phyloP scores from a whole-genome alignment of 106 monocot species.

The Acorus gramineus region DNA sequence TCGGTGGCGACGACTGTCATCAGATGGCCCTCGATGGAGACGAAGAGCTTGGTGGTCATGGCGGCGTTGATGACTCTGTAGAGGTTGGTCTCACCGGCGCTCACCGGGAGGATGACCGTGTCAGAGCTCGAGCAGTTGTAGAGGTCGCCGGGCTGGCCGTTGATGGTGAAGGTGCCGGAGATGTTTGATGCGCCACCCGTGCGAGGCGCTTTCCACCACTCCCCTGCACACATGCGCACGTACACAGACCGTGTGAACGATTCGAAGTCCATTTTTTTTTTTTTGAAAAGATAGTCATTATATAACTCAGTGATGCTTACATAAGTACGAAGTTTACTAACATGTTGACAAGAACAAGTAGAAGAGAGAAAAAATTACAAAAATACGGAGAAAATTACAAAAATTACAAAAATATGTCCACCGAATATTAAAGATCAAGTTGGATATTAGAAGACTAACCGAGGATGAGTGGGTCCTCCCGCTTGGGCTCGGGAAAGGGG shows the following conservation, averaged over 20 bases:
- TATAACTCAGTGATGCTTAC: too few relatives aligned
- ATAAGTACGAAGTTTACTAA: too few relatives aligned
- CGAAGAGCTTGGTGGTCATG: conserved; percentile 40
- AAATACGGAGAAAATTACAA: too few relatives aligned
- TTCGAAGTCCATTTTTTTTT: too few relatives aligned
- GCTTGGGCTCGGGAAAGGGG: conserved; percentile 32
- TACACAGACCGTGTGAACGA: too few relatives aligned
- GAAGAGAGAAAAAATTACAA: too few relatives aligned
- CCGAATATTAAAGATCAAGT: too few relatives aligned
- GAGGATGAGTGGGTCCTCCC: conserved; percentile 20
- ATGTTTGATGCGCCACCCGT: conserved; percentile 36
- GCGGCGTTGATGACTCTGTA: conserved; percentile 60
- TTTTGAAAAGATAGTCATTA: too few relatives aligned
- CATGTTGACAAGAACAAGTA: too few relatives aligned
- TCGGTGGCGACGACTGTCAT: conserved; percentile 60
- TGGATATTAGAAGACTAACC: conserved; percentile 3
- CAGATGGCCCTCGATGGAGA: conserved; percentile 38
- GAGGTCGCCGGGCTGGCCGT: conserved; percentile 59
- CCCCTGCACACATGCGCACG: not conserved
- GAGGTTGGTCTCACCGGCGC: conserved; percentile 27
- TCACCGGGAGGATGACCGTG: conserved; percentile 30
- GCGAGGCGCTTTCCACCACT: conserved; percentile 9
- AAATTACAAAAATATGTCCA: too few relatives aligned
- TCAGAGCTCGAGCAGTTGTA: conserved; percentile 45
- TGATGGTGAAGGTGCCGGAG: conserved; percentile 60